Conservation (phyloP, 176 grass and related monocot genomes). For the Aegilops speltoides region DNA sequence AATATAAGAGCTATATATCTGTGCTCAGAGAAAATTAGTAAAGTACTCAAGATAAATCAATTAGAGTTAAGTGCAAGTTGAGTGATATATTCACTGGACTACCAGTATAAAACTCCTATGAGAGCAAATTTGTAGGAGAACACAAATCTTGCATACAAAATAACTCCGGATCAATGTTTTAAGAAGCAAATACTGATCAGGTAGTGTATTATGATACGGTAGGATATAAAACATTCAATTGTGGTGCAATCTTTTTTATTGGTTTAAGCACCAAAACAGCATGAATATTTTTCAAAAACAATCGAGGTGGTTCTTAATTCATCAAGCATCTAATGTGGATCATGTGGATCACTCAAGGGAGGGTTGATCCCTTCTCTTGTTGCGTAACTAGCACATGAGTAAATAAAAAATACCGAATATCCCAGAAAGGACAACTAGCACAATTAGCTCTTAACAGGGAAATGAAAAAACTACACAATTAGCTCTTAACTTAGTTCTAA, state of each 20-base stretch:
- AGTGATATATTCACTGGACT: slow-evolving; percentile 7
- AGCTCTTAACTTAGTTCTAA: neutral
- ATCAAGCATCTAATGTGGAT: neutral
- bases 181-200: neutral
- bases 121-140: neutral
- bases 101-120: neutral
- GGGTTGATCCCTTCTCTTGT: neutral
- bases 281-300: neutral
- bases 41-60: neutral
- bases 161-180: neutral
- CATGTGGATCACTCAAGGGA: neutral
- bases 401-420: neutral
- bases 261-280: neutral
- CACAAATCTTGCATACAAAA: neutral
- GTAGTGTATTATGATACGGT: neutral
- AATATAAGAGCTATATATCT: neutral
- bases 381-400: neutral
- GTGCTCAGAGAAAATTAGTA: neutral
- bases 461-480: neutral
- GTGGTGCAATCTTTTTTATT: neutral
- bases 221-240: neutral
- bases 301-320: neutral
- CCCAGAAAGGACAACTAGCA: neutral
- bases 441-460: neutral
- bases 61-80: neutral